A percentile compares a stretch with the other conserved stretches of the same genome.
Conservation (phyloP, 768 basidiomycete genomes). For the Collybia sordida region DNA sequence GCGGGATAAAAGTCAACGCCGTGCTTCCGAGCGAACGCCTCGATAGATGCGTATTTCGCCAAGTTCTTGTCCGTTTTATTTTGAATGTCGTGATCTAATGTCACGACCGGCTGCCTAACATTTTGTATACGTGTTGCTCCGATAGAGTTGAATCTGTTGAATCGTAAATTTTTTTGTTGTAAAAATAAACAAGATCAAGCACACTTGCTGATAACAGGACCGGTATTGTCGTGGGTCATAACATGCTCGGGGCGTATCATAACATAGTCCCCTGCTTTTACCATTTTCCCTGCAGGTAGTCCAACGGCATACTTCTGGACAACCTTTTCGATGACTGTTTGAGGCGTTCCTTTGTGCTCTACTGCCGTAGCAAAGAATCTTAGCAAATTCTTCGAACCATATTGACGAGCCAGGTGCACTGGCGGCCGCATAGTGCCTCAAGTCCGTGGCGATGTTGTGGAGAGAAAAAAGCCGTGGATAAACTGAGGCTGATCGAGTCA, state of each 20-base stretch:
- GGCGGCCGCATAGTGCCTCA: conserved; percentile 16
- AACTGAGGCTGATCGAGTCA: no score
- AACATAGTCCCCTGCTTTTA: conserved; percentile 97
- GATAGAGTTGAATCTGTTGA: conserved; percentile 85
- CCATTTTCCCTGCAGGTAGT: conserved; percentile 71
- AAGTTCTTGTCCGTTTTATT: conserved; percentile 91
- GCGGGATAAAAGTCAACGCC: conserved; percentile 95
- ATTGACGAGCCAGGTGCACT: conserved; percentile 13
- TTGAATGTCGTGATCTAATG: conserved; percentile 97
- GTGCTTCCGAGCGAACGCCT: conserved; percentile 83
- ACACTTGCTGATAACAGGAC: conserved; percentile 96
- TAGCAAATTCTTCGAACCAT: conserved; percentile 2
- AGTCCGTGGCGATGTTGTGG: no score
- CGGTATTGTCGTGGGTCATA: conserved; percentile 98
- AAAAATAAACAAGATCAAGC: conserved; percentile 22
- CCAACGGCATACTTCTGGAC: conserved; percentile 98
- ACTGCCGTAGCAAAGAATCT: conserved; percentile 27
- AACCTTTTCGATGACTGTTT: conserved; percentile 96
- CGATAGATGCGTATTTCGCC: conserved; percentile 88
- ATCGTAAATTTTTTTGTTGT: conserved; percentile 5
- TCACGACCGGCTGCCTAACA: conserved; percentile 87
- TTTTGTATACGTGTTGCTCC: conserved; percentile 84
- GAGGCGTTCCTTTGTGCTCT: conserved; percentile 45
- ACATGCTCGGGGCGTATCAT: conserved; percentile 99
- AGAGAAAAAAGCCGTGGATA: no score